Evolutionary conservation across 768 basidiomycete species (phyloP), one percentile per base, ranked within the genome.

Genomic region (Kwoniella sp.): DNA sequence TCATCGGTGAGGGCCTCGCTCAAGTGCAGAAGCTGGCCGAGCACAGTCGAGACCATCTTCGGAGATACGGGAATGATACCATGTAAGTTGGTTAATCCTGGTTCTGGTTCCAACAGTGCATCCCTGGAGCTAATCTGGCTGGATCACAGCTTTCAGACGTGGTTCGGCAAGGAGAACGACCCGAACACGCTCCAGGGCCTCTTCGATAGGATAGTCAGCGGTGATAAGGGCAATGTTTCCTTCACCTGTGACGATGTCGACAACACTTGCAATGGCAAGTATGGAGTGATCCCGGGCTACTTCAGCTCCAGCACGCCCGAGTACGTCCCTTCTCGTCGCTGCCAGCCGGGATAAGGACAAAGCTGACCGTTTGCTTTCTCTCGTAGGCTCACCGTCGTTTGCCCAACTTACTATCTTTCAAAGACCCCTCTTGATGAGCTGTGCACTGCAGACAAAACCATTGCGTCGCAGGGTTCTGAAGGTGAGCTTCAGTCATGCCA

Each of bases 121-220:
- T n/a, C n/a, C n/a, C n/a, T n/a, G n/a, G n/a, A n/a, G n/a, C n/a
- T n/a, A n/a, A n/a, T n/a, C n/a, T n/a, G n/a, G n/a, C n/a, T n/a
- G n/a, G n/a, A n/a, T n/a, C n/a, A n/a, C n/a, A 68, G 67, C 49
- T 68, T 68, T 60, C 33, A 62, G 17, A 55, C 26, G 44, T 69
- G 68, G 68, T 69, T 65, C 52, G 64, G 68, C n/a, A 53, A 40
- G 25, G 48, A 56, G 8, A 58, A 56, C 44, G 53, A 69, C 56
- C 46, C 60, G 10, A 60, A 60, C 37, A 54, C 26, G 25, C 26
- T 64, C 6, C 60, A 65, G 27, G 68, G 68, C 2, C 57, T 69
- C 2, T 69, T 61, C 56, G 68, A 69, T 33, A 58, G 68, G 27
- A 56, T 69, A 24, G 56, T 69, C 27, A 55, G 56, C 27, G 68